Evolutionary conservation across 192 early-diverging fungal species (phyloP).

Genomic region (Mortierella hygrophila): DNA sequence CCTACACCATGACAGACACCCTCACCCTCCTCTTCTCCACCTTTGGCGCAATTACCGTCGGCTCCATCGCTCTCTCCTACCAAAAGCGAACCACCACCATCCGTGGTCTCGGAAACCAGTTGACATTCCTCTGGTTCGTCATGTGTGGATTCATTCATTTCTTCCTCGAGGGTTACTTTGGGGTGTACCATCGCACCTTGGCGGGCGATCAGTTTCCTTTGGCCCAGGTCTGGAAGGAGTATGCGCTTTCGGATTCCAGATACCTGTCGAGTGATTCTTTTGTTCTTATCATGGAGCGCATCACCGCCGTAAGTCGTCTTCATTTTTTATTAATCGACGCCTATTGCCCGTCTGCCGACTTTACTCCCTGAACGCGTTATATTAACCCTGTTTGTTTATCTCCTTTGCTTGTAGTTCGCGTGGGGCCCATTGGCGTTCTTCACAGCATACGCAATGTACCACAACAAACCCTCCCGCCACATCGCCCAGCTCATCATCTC

Average conservation of each 20-base stretch:
- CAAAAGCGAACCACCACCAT: conserved; percentile 35
- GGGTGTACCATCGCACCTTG: conserved; percentile 74
- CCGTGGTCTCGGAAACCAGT: conserved; percentile 42
- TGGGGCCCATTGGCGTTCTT: conserved; percentile 72
- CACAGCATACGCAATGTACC: conserved; percentile 67
- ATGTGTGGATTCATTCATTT: conserved; percentile 86
- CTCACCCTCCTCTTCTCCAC: conserved; percentile 46
- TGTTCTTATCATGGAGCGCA: conserved; percentile 86
- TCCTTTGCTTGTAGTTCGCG: conserved; percentile 55
- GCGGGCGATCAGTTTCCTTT: conserved; percentile 74
- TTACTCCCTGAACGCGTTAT: neutral
- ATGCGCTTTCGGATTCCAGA: conserved; percentile 87
- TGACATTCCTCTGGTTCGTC: conserved; percentile 87
- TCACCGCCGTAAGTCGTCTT: conserved; percentile 81
- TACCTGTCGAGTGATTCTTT: conserved; percentile 89
- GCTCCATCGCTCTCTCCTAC: conserved; percentile 25
- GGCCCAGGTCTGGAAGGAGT: conserved; percentile 93
- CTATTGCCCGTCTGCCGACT: neutral
- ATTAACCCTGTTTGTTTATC: conserved; percentile 41
- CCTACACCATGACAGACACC: conserved; percentile 33
- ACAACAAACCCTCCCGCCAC: conserved; percentile 67
- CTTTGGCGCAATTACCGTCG: conserved; percentile 43
- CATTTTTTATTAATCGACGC: neutral
- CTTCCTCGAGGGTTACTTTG: conserved; percentile 90
- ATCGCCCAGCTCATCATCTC: conserved; percentile 70